Evolutionary conservation across 345 rosid genomes (phyloP), one percentile per base, ranked within the genome.

Genomic region (Erodium maritimum): DNA sequence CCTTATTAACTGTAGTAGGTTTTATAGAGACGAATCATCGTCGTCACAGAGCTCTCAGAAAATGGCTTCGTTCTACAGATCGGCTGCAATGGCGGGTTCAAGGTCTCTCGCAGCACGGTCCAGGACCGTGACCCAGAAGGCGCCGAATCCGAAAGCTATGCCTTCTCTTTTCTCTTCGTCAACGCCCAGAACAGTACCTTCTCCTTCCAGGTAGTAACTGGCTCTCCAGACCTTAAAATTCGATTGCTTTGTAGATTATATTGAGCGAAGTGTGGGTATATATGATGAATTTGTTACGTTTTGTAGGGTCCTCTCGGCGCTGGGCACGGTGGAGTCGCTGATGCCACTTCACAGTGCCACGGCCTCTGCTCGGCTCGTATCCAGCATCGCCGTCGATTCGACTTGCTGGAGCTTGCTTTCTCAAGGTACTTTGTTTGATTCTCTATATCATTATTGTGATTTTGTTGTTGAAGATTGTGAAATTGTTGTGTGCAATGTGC

Each of bases 361-460:
- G 71, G 95, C 97, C 51, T 81, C 90, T 69, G 86, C 97, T 71
- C 69, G 93, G 61, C 90, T 91, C 52, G 70, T 50, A 55, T 91
- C 97, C 50, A 78, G 70, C 75, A 86, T 91, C 50, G 96, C 96
- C 21, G 73, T 83, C 14, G 91, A 86, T 82, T 72, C 97, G 23
- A 78, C 88, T 37, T 85, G 89, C 74, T 90, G 97, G 95, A 90
- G 97, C 81, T 70, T 66, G 83, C 91, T 91, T 65, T 88, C 95
- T 62, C 83, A 76, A 74, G 97, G 95, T 89, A 67, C 55, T 45
- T 56, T 57, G 23, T 9, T 33, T 5, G 34, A 1, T 23, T 21
- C 21, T 24, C 13, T 8, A 0, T 64, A 55, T 54, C 9, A 19
- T 46, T 18, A 12, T n/a, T 33, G 11, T 20, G 3, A 0, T 2